phyloP scores from a whole-genome alignment of 2,329 filamentous ascomycete species.

The Apiospora rasikravindrae region DNA sequence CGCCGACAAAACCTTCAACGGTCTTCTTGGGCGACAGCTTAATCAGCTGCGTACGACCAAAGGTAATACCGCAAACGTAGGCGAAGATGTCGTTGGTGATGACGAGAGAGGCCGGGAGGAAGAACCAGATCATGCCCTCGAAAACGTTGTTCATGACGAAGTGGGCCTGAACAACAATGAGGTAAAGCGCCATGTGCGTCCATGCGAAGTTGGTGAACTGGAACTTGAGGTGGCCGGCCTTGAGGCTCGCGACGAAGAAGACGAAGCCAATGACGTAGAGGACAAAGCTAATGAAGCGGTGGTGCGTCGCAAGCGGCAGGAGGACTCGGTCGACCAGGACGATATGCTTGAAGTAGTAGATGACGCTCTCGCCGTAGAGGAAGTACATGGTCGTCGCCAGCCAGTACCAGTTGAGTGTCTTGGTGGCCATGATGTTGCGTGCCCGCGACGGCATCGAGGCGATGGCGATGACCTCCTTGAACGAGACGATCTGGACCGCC shows the following conservation, averaged over 20 bases:
- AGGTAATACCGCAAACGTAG: conserved; percentile 96
- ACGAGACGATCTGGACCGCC: conserved; percentile 92
- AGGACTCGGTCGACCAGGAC: conserved; percentile 93
- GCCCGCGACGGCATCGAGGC: conserved; percentile 92
- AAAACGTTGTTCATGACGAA: conserved; percentile 99
- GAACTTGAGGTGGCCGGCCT: conserved; percentile 96
- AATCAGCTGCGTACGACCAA: conserved; percentile 95
- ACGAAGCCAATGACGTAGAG: conserved; percentile 98
- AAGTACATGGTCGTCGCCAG: conserved; percentile 99
- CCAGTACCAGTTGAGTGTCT: conserved; percentile 99
- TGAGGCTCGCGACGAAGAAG: conserved; percentile 93
- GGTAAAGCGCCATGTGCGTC: conserved; percentile 98
- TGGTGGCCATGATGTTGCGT: conserved; percentile 89
- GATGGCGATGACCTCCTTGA: conserved; percentile 99
- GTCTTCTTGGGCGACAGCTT: conserved; percentile 99
- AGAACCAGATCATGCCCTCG: conserved; percentile 99
- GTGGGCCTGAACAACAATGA: conserved; percentile 97
- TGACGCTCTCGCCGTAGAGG: conserved; percentile 96
- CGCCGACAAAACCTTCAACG: conserved; percentile 94
- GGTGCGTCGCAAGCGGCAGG: conserved; percentile 92
- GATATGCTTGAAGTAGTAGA: conserved; percentile 99
- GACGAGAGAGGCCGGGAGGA: conserved; percentile 90
- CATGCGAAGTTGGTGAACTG: conserved; percentile 99
- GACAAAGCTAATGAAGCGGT: conserved; percentile 98
- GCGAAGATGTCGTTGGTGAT: conserved; percentile 99